These are phyloP conservation scores for Acrodontium crateriforme DNA, from an alignment of 2,329 filamentous ascomycete species.

Conservation along the genomic window DNA sequence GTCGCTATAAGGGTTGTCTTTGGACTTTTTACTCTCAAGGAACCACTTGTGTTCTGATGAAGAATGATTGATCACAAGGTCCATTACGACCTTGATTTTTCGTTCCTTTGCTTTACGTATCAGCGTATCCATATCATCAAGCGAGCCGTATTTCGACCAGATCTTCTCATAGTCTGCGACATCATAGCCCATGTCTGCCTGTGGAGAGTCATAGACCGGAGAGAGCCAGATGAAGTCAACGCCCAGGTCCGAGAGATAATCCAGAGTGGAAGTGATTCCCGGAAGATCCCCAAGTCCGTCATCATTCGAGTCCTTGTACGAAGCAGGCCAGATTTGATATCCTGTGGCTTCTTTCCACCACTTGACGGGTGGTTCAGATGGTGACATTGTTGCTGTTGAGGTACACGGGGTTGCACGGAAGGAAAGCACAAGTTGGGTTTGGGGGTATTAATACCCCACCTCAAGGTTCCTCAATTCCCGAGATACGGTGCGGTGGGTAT, in stretches of 20 bases:
- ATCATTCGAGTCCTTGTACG: constrained; percentile 36
- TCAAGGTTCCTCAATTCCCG: too few species aligned
- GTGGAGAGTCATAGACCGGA: constrained; percentile 47
- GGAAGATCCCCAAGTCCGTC: constrained; percentile 48
- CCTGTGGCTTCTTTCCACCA: constrained; percentile 30
- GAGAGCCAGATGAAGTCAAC: constrained; percentile 54
- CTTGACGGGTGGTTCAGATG: background rate
- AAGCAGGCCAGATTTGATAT: constrained; percentile 29
- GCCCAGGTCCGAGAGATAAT: constrained; percentile 46
- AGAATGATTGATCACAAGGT: constrained; percentile 68
- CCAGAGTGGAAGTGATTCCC: constrained; percentile 47
- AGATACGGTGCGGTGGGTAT: too few species aligned
- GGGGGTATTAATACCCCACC: too few species aligned
- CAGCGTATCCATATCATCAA: constrained; percentile 50
- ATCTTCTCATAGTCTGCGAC: constrained; percentile 54
- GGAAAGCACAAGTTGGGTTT: too few species aligned
- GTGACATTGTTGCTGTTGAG: too few species aligned
- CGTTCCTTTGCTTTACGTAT: constrained; percentile 46
- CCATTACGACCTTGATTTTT: constrained; percentile 57
- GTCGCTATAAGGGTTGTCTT: constrained; percentile 35
- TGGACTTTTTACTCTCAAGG: constrained; percentile 38
- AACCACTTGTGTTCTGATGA: constrained; percentile 50
- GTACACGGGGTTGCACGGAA: too few species aligned
- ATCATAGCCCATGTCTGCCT: constrained; percentile 59
- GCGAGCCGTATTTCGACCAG: constrained; percentile 50